Base-by-base conservation (phyloP, 2,329 filamentous ascomycete genomes). In the Claviceps fusiformis region DNA sequence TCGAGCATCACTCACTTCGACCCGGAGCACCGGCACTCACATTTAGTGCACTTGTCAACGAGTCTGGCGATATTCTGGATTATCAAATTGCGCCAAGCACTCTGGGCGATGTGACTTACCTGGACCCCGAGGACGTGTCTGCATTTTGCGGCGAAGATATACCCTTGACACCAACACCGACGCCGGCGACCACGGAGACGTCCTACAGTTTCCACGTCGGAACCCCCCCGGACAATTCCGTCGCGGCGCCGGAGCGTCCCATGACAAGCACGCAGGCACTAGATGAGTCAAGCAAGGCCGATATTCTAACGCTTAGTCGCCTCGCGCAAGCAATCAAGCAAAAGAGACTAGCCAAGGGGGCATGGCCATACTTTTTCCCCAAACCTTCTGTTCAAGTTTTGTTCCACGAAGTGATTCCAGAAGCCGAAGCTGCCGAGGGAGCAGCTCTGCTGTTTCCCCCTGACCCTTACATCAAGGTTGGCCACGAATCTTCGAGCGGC, bases 11-110 rank as follows among this genome's bases (percentile, higher is more conserved):
- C 58, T 85, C 83, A 45, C 70, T 87, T 31, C 75, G 70, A 2
- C 64, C 73, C 9, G 68, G 72, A 53, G 68, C 70, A 33, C 78
- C 76, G 1, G 77, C 77, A 50, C 71, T 86, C 50, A 85, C 82
- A 0, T 84, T 86, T 62, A 85, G 81, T 58, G 76, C 79, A 5
- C 75, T 73, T 52, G 70, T 86, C 27, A 75, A 80, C 59, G 65
- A 70, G 15, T 63, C 69, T 0, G 83, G 82, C 7, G 67, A 75
- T 6, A 61, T 85, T 3, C 65, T 83, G 8, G 76, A 81, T 9
- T 71, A 73, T 60, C 76, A 74, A 48, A 71, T 86, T 50, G 74
- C 76, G 31, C 75, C 81, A 2, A 78, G 76, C 6, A 71, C 63
- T 11, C 63, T 86, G n/a, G 64, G 68, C 19, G 72, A 79, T 33